A percentile compares a stretch with the other conserved stretches of the same genome.
These are phyloP conservation scores for Colletotrichum sansevieriae DNA, from an alignment of 2,329 filamentous ascomycete genomes.

Conservation along the genomic window DNA sequence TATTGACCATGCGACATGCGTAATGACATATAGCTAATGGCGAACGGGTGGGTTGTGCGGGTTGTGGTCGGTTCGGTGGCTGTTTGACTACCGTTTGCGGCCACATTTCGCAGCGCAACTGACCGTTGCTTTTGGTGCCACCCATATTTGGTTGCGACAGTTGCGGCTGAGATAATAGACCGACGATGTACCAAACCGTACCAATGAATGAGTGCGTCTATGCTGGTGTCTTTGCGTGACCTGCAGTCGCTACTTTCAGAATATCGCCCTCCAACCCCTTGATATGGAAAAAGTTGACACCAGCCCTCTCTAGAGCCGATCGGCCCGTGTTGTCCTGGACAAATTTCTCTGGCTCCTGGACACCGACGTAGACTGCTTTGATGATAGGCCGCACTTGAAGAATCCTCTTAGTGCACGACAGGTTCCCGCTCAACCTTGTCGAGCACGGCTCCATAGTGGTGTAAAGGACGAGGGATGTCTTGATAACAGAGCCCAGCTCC, in stretches of 20 bases:
- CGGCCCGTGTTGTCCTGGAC: constrained; percentile 85
- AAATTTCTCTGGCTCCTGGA: constrained; percentile 91
- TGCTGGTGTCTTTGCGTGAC: constrained; percentile 64
- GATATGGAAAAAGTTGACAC: constrained; percentile 80
- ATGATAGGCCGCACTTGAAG: constrained; percentile 73
- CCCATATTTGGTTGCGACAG: background rate
- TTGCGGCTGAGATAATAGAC: too few species aligned
- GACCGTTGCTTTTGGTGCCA: constrained; percentile 1
- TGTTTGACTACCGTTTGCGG: too few species aligned
- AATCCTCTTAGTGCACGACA: constrained; percentile 84
- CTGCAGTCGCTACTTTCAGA: constrained; percentile 83
- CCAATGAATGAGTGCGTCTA: background rate
- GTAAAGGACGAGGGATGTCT: constrained; percentile 74
- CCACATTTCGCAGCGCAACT: background rate
- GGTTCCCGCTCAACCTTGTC: constrained; percentile 78
- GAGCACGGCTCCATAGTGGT: constrained; percentile 94
- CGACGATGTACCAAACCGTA: background rate
- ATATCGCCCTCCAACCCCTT: constrained; percentile 85
- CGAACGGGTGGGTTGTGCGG: background rate
- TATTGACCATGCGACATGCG: background rate
- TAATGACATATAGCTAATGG: background rate
- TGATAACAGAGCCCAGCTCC: constrained; percentile 63
- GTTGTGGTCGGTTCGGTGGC: too few species aligned
- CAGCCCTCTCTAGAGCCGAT: constrained; percentile 75
- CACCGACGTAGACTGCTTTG: constrained; percentile 85